These are phyloP conservation scores for Epichloe elymi DNA, from an alignment of 2,329 filamentous ascomycete species.

Conservation along the genomic window DNA sequence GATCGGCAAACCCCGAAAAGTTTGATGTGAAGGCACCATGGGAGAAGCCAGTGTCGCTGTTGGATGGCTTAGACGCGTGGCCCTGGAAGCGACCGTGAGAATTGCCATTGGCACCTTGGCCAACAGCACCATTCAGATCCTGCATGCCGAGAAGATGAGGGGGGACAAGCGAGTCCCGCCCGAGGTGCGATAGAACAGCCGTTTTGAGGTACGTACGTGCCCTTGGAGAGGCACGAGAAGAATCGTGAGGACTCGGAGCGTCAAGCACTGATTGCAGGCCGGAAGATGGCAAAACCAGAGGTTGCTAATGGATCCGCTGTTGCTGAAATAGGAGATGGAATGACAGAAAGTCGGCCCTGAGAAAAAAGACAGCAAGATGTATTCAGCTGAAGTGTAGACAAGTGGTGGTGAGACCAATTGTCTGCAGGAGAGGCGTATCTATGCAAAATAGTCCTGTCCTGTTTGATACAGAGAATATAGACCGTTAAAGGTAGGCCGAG, in stretches of 20 bases:
- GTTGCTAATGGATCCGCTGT: neutral
- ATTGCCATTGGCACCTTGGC: slow-evolving; percentile 26
- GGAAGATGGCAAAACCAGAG: no score
- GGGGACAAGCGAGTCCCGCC: slow-evolving; percentile 79
- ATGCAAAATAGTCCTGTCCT: neutral
- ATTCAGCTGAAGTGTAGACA: neutral
- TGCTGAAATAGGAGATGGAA: neutral
- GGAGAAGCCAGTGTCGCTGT: slow-evolving; percentile 78
- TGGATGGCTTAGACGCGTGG: slow-evolving; percentile 68
- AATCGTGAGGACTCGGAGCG: neutral
- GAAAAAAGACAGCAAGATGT: neutral
- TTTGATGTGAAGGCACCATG: slow-evolving; percentile 87
- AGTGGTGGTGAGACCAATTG: neutral
- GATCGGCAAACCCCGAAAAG: slow-evolving; percentile 70
- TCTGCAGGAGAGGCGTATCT: neutral
- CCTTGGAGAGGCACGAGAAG: slow-evolving; percentile 31
- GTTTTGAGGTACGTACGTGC: slow-evolving; percentile 59
- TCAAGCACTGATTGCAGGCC: neutral
- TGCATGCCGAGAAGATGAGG: slow-evolving; percentile 87
- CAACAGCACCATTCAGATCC: slow-evolving; percentile 57
- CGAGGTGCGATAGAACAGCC: slow-evolving; percentile 64
- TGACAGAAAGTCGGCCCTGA: neutral
- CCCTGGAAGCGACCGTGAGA: slow-evolving; percentile 52
- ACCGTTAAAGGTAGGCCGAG: neutral
- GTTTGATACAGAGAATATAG: neutral